A percentile compares a stretch with the other conserved stretches of the same genome.
Evolutionary conservation across 139 green algal genomes (phyloP).

Genomic region (Chlamydomonas schloesseri): DNA sequence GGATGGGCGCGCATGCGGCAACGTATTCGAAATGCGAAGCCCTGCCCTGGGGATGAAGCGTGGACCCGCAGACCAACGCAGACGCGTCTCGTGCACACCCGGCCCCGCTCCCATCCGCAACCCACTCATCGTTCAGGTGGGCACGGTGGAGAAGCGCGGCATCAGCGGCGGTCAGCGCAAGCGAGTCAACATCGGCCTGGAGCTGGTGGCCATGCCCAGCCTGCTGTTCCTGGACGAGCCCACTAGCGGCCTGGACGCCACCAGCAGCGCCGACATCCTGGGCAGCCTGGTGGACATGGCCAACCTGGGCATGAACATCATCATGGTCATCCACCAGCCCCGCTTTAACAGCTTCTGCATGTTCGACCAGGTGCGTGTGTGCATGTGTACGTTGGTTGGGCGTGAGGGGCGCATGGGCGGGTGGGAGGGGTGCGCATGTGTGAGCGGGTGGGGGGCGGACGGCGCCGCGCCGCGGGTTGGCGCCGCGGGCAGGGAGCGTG

Average conservation of each 20-base stretch:
- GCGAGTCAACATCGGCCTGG: constrained; percentile 83
- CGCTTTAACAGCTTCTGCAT: constrained; percentile 66
- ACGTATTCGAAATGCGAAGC: too few relatives aligned
- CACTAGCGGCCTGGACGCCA: constrained; percentile 77
- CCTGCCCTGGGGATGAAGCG: too few relatives aligned
- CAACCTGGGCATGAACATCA: constrained; percentile 78
- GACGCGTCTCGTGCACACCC: too few relatives aligned
- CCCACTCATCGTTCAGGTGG: constrained; percentile 12
- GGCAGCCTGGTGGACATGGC: constrained; percentile 65
- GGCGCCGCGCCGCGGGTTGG: too few relatives aligned
- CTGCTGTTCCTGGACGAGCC: constrained; percentile 88
- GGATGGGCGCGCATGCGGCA: too few relatives aligned
- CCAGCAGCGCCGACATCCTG: constrained; percentile 80
- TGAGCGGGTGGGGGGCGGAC: too few relatives aligned
- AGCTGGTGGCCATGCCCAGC: constrained; percentile 77
- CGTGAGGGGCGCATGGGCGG: too few relatives aligned
- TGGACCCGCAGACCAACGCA: too few relatives aligned
- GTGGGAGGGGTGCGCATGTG: too few relatives aligned
- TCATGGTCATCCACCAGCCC: constrained; percentile 71
- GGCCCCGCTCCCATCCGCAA: too few relatives aligned
- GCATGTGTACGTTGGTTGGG: not conserved
- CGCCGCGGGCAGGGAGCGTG: too few relatives aligned
- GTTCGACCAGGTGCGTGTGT: constrained; percentile 78
- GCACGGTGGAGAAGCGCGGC: constrained; percentile 55
- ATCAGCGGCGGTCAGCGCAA: constrained; percentile 87